Evolutionary conservation across 1,284 basidiomycete species (phyloP).

Genomic region (Afroboletus lepidellus): DNA sequence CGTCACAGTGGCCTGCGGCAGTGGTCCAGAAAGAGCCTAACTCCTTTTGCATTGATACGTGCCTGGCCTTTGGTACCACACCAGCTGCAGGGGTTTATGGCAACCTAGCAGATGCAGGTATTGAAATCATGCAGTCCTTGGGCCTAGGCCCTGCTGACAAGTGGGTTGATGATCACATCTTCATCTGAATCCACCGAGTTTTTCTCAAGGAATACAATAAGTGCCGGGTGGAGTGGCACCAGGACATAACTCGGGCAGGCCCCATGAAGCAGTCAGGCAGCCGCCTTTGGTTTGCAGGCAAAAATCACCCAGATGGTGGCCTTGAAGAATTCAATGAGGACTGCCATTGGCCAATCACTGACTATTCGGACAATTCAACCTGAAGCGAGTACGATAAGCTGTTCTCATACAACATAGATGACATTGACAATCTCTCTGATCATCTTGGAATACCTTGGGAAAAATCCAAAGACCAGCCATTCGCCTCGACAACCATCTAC

Average conservation of each 20-base stretch:
- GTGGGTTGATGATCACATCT: background rate
- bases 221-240: background rate
- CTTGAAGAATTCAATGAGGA: background rate
- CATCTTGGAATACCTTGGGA: background rate
- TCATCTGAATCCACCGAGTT: background rate
- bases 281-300: background rate
- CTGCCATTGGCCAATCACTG: background rate
- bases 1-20: background rate
- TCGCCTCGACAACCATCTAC: background rate
- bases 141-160: background rate
- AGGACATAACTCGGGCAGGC: background rate
- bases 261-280: background rate
- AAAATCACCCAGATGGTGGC: fast-evolving
- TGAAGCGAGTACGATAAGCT: background rate
- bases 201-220: background rate
- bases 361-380: background rate
- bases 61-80: constrained; percentile 21
- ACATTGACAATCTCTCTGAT: background rate
- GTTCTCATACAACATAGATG: background rate
- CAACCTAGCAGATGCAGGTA: constrained; percentile 29
- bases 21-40: background rate
- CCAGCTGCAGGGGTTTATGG: constrained; percentile 36
- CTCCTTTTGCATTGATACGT: background rate
- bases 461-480: background rate
- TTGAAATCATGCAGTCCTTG: background rate